Conservation (phyloP, 2,329 filamentous ascomycete genomes). For the Colletotrichum sp. region DNA sequence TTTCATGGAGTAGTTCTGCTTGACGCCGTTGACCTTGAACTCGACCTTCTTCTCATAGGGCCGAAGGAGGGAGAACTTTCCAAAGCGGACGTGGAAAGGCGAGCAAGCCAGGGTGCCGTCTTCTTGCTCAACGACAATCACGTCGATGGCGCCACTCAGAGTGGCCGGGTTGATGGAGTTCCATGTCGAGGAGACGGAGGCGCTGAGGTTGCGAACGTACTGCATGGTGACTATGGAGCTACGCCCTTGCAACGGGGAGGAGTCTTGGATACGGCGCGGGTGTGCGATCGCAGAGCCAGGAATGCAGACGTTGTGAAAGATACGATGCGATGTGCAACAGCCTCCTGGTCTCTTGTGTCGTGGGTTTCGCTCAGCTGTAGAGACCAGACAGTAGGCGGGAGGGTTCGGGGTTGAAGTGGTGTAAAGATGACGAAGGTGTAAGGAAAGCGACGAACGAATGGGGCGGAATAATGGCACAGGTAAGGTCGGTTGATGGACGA, state of each 20-base stretch:
- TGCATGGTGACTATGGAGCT: constrained; percentile 68
- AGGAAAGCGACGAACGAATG: not conserved
- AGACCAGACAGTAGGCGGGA: not conserved
- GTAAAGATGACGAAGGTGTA: constrained; percentile 18
- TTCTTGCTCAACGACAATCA: constrained; percentile 96
- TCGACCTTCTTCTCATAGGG: constrained; percentile 99
- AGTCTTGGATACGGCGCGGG: not conserved
- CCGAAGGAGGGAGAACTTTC: constrained; percentile 94
- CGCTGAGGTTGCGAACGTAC: constrained; percentile 95
- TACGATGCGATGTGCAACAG: not conserved
- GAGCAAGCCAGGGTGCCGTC: constrained; percentile 91
- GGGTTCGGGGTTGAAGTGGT: not conserved
- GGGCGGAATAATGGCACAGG: not conserved
- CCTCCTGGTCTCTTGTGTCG: not conserved
- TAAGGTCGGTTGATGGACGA: not conserved
- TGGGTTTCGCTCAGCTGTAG: not conserved
- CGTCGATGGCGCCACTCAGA: constrained; percentile 96
- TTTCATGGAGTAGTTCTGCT: constrained; percentile 97
- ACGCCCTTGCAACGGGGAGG: not conserved
- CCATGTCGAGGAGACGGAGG: constrained; percentile 97
- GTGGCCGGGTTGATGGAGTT: constrained; percentile 99
- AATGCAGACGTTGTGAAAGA: not conserved
- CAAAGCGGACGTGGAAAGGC: constrained; percentile 97
- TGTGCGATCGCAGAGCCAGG: not conserved
- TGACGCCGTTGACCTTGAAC: constrained; percentile 90